Evolutionary conservation across 2,329 filamentous ascomycete species (phyloP), one percentile per base, ranked within the genome.

Genomic region (Monosporascus cannonballus): DNA sequence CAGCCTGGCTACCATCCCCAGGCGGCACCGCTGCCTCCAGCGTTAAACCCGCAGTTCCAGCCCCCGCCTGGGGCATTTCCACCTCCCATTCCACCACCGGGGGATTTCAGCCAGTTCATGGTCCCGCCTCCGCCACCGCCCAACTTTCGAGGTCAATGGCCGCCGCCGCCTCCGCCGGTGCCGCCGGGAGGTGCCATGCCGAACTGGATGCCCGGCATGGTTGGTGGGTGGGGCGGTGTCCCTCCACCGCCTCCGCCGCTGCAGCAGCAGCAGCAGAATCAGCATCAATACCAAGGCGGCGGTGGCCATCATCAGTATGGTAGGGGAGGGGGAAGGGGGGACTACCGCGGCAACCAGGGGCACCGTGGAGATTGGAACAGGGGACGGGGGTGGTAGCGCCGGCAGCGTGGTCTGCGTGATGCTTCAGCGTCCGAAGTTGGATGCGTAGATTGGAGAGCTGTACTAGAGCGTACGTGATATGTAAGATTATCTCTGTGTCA

Each of bases 121-220:
- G 53, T 62, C 27, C 64, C 64, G 15, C 64, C 63, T 1, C 64
- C 62, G 8, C 64, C 61, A 2, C 64, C 64, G 1, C 61, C 61
- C 2, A 60, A 60, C 42, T 64, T 58, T 15, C 53, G 56, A 22
- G 60, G 60, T 11, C 60, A 56, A 5, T 62, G 60, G 60, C 59
- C 59, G 3, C 60, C 61, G 17, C 59, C 59, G 15, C 62, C 61
- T 9, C 59, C 61, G 2, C 60, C 56, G 1, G 58, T 61, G 11
- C 62, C 61, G 1, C 45, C 53, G 2, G 57, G 54, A 41, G 57
- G 58, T 25, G 51, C 61, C 50, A 58, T 59, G 7, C 58, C 60
- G 3, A 61, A 53, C 22, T 65, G 63, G 63, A 53, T 62, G 25
- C 61, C 58, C 45, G 51, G 46, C 4, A 51, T 52, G 15, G 36